Evolutionary conservation across 139 green algal species (phyloP), one percentile per base, ranked within the genome.

Genomic region (Protoeuglena noctilucae): DNA sequence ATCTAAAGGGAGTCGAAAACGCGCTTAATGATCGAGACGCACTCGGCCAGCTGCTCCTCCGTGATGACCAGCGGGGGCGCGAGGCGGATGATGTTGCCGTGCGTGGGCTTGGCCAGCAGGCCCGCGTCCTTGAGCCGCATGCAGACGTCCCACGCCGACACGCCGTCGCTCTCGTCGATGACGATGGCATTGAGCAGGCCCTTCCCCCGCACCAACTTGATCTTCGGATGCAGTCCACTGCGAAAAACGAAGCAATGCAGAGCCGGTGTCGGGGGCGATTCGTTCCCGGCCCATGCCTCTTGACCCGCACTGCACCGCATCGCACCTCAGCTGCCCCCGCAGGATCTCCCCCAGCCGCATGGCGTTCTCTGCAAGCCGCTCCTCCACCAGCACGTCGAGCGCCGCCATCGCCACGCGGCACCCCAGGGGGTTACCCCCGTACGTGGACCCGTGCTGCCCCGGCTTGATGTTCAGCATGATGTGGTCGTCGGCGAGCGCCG

Each of bases 71-170:
- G 73, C 9, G 85, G 84, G 7, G 85, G 85, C 19, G 85, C 82
- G 41, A 93, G 70, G 12, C 87, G 72, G 60, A 95, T 94, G 61
- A 94, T 91, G 63, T 93, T 80, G 29, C 78, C 68, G 28, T 94
- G 87, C 0, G 89, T 97, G n/a, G 88, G 90, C 77, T 98, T 98
- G 45, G 85, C 78, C 54, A 94, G 75, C 52, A 95, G 60, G 2
- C 86, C 86, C 40, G 65, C 64, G 60, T 93, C 74, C 40, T 79
- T 78, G 40, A 98, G 73, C 39, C 56, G 51, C 41, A 94, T 39
- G 76, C 90, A 98, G 17, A 97, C 61, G 30, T 98, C 83, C 58
- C 69, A 87, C 3, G 90, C 89, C 19, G 51, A 66, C 4, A 82
- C 60, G 22, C 74, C 74, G 23, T 62, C 58, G 40, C 61, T 59